Evolutionary conservation across 257 asterid genomes (phyloP), one percentile per base, ranked within the genome.

Genomic region (Penstemon eatonii): DNA sequence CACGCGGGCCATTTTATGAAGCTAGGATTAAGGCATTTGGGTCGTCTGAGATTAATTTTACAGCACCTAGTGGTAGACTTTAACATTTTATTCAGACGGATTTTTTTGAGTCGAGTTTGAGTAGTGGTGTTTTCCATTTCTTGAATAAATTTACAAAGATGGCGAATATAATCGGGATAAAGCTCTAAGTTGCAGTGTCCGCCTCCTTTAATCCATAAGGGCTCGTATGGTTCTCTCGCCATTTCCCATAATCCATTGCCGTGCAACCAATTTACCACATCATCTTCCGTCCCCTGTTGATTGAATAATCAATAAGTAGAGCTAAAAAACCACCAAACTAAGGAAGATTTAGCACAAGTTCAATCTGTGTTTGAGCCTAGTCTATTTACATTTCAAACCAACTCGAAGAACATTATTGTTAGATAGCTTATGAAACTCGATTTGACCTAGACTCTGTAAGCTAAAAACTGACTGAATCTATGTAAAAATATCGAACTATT

Each of bases 121-220:
- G 99, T 94, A 9, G 91, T 94, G 80, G 86, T 78, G 70, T 78
- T 82, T 84, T 94, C 99, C 96, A 94, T 89, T 75, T 94, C 96
- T 74, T 87, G 89, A 50, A 94, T 60, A 66, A 94, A 94, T 75
- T 77, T 80, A 79, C 85, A 85, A 15, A 94, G 96, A 72, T 91
- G 99, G 43, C 90, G 88, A 53, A 94, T 81, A 80, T 94, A 94
- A 69, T 94, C 99, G 0, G 99, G 97, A 69, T 91, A 94, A 5
- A 94, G 96, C 86, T 94, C 99, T 78, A 94, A 80, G 85, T 94
- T 94, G 95, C 99, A 94, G 73, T 94, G 99, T 2, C 99, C 99
- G 0, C 99, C 99, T 15, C 99, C 99, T 82, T 89, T 89, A 51
- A 94, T 91, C 99, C 99, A 94, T 67, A 94, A 76, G 52, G 99